phyloP scores from a whole-genome alignment of 352 stramenopile genomes.

The Pythium oligandrum region DNA sequence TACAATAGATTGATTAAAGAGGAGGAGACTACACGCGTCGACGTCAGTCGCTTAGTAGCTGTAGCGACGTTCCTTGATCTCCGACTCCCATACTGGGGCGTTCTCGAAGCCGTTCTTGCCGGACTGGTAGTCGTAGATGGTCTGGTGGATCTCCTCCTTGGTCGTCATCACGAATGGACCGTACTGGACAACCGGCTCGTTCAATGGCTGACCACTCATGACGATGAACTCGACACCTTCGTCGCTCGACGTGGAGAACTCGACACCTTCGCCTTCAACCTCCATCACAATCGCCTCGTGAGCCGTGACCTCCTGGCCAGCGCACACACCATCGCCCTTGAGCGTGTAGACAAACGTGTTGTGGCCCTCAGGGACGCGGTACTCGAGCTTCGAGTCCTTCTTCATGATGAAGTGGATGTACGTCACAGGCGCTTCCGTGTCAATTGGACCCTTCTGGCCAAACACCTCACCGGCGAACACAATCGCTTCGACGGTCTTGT shows the following conservation, averaged over 20 bases:
- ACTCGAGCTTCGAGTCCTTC: constrained; percentile 15
- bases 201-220: constrained; percentile 42
- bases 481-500: constrained; percentile 25
- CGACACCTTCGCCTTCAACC: constrained; percentile 19
- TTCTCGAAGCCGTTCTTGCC: constrained; percentile 53
- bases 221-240: constrained; percentile 48
- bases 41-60: constrained; percentile 13
- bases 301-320: constrained; percentile 4
- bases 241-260: constrained; percentile 5
- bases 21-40: background rate
- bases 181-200: constrained; percentile 60
- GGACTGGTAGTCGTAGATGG: constrained; percentile 16
- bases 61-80: constrained; percentile 21
- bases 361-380: constrained; percentile 20
- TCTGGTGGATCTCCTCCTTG: constrained; percentile 41
- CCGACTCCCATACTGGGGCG: constrained; percentile 35
- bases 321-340: constrained; percentile 4
- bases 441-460: constrained; percentile 21
- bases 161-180: constrained; percentile 78
- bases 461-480: constrained; percentile 35
- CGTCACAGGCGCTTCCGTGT: constrained; percentile 22
- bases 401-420: constrained; percentile 37
- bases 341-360: constrained; percentile 31
- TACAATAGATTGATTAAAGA: background rate
- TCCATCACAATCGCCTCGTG: constrained; percentile 22